These are phyloP conservation scores for Phytophthora constricta DNA, from an alignment of 352 stramenopile genomes.

Conservation along the genomic window DNA sequence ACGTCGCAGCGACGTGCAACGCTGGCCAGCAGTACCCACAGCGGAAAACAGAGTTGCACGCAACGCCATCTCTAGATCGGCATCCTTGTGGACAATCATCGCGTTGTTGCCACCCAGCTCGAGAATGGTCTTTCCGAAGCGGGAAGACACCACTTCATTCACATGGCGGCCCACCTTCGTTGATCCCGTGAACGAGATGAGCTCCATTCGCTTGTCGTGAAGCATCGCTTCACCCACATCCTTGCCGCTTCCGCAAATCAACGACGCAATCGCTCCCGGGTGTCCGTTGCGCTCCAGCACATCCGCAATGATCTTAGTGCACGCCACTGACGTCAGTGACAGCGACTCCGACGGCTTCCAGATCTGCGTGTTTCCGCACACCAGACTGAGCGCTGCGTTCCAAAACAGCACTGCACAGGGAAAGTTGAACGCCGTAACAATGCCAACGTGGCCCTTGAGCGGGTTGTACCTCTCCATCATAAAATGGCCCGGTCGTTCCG, in stretches of 20 bases:
- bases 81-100: conserved; percentile 93
- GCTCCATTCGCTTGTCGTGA: conserved; percentile 85
- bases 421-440: conserved; percentile 96
- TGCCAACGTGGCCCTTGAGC: conserved; percentile 92
- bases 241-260: conserved; percentile 81
- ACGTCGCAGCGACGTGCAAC: conserved; percentile 92
- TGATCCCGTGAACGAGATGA: conserved; percentile 93
- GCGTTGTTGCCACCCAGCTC: conserved; percentile 94
- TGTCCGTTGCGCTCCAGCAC: conserved; percentile 90
- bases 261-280: conserved; percentile 81
- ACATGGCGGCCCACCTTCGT: conserved; percentile 90
- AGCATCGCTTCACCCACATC: conserved; percentile 90
- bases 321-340: conserved; percentile 89
- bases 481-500: conserved; percentile 90
- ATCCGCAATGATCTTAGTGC: conserved; percentile 91
- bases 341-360: conserved; percentile 93
- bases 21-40: conserved; percentile 92
- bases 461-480: conserved; percentile 96
- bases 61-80: conserved; percentile 91
- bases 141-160: conserved; percentile 84
- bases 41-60: conserved; percentile 91
- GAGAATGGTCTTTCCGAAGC: conserved; percentile 93
- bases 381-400: conserved; percentile 91
- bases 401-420: conserved; percentile 91
- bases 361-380: conserved; percentile 92